These are phyloP conservation scores for Cadophora gregata DNA, from an alignment of 2,329 filamentous ascomycete species.

Conservation along the genomic window DNA sequence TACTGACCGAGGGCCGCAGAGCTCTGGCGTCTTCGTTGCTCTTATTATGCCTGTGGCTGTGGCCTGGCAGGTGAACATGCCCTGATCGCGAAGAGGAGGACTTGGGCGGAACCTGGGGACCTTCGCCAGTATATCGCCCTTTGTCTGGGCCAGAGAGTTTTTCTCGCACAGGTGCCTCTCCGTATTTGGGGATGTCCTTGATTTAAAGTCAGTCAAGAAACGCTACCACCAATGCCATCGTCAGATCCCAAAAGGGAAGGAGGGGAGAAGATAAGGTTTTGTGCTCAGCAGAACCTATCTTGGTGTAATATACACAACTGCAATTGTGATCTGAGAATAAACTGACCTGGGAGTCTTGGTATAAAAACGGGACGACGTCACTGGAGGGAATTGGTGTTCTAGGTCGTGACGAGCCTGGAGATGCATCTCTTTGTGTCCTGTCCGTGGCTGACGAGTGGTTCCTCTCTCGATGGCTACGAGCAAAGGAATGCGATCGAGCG, in stretches of 20 bases:
- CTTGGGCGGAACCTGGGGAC: slow-evolving; percentile 59
- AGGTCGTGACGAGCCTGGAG: slow-evolving; percentile 77
- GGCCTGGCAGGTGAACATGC: slow-evolving; percentile 68
- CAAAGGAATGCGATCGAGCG: slow-evolving; percentile 66
- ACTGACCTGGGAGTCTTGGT: slow-evolving; percentile 82
- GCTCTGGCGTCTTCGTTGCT: slow-evolving; percentile 71
- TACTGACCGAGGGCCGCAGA: slow-evolving; percentile 73
- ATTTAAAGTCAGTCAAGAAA: slow-evolving; percentile 11
- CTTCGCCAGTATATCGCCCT: slow-evolving; percentile 64
- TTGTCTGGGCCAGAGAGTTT: slow-evolving; percentile 72
- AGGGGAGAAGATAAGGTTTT: slow-evolving; percentile 11
- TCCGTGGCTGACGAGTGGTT: slow-evolving; percentile 82
- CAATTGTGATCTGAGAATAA: neutral
- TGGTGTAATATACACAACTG: neutral
- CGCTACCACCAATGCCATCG: neutral
- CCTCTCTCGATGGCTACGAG: slow-evolving; percentile 67
- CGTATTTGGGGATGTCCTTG: slow-evolving; percentile 77
- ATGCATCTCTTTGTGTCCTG: slow-evolving; percentile 66
- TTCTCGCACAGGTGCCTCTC: slow-evolving; percentile 77
- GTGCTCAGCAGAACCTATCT: neutral
- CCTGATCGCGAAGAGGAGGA: slow-evolving; percentile 66
- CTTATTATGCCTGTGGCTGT: slow-evolving; percentile 71
- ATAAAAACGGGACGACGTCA: slow-evolving; percentile 97
- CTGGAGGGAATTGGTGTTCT: slow-evolving; percentile 86
- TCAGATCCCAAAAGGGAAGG: slow-evolving; percentile 12